A percentile compares a stretch with the other conserved stretches of the same genome.
Conservation (phyloP, 2,329 filamentous ascomycete species). For the Nannizzia gypsea region DNA sequence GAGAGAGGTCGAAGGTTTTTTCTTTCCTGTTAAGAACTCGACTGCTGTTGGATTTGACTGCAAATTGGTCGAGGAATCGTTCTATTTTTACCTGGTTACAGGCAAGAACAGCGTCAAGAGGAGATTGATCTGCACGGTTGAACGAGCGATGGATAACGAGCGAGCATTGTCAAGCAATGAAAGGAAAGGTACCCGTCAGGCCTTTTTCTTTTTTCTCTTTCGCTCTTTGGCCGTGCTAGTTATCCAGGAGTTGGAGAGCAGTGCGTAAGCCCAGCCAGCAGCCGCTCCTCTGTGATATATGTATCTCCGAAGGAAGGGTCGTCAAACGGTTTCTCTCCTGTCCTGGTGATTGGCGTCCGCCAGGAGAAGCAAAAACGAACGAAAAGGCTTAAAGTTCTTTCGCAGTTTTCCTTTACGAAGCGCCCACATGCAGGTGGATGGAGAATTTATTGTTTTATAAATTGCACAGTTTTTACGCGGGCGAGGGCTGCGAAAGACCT, state of each 20-base stretch:
- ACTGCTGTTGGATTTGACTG: background rate
- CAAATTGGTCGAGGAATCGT: background rate
- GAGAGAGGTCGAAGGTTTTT: background rate
- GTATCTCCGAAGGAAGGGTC: background rate
- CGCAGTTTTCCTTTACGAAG: background rate
- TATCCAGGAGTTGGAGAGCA: background rate
- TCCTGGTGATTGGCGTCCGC: background rate
- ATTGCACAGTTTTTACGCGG: background rate
- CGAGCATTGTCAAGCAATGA: background rate
- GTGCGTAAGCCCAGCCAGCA: background rate
- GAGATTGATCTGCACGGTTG: background rate
- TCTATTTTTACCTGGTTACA: background rate
- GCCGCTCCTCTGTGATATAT: background rate
- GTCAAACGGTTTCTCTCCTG: background rate
- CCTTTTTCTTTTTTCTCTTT: background rate
- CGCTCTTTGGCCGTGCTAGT: background rate
- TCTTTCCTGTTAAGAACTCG: background rate
- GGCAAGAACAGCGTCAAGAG: background rate
- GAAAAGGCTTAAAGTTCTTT: background rate
- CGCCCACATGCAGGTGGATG: background rate
- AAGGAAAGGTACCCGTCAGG: background rate
- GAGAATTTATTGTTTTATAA: background rate
- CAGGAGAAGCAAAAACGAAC: background rate
- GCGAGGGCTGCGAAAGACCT: no score
- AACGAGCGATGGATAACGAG: background rate